Percentiles rank a stretch among this genome's conserved stretches.
Conservation (phyloP, 805 yeast genomes). For the Lachancea quebecensis region DNA sequence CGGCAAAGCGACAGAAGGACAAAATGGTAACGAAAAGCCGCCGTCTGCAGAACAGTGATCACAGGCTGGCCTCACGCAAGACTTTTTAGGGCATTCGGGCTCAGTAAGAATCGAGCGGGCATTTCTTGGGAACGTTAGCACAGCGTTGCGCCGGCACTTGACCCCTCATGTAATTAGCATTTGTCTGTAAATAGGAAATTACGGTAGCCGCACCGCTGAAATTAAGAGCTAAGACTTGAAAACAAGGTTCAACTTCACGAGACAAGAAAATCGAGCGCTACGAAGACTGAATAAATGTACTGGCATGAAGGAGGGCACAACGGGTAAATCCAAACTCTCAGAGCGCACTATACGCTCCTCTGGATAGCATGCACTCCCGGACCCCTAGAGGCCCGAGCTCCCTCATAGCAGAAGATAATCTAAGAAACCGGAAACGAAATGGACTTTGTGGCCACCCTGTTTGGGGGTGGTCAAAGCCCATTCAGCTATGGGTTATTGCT, state of each 20-base stretch:
- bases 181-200: too few relatives aligned
- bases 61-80: too few relatives aligned
- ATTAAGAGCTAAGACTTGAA: too few relatives aligned
- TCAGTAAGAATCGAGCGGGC: too few relatives aligned
- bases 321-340: conserved; percentile 29
- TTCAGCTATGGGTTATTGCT: conserved; percentile 35
- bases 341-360: conserved; percentile 26
- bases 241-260: too few relatives aligned
- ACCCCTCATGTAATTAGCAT: too few relatives aligned
- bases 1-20: background rate
- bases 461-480: conserved; percentile 33
- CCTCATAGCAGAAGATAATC: conserved; percentile 30
- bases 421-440: conserved; percentile 39
- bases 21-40: background rate
- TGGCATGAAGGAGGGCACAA: conserved; percentile 32
- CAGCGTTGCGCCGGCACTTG: too few relatives aligned
- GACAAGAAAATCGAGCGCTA: background rate
- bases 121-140: too few relatives aligned
- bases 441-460: conserved; percentile 33
- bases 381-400: conserved; percentile 12
- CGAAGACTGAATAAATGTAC: conserved; percentile 17
- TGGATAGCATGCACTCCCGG: conserved; percentile 23
- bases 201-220: too few relatives aligned
- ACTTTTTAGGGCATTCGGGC: too few relatives aligned
- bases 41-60: background rate